Conservation (phyloP, 805 yeast genomes). For the Starmera dryadoides region DNA sequence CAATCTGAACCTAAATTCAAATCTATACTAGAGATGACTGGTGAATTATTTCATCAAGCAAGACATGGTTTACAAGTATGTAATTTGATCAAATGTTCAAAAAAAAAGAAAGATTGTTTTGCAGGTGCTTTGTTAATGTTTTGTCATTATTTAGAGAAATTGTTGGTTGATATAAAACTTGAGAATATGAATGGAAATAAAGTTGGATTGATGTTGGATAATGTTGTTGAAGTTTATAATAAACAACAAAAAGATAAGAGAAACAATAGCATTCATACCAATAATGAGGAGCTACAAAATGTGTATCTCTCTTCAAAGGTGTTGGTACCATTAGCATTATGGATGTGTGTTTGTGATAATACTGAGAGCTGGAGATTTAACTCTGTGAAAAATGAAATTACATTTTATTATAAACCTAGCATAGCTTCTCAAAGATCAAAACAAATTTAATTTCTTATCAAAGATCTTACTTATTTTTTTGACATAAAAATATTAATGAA, state of each 20-base stretch:
- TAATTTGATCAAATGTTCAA: constrained; percentile 17
- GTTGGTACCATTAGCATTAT: neutral
- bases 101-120: constrained; percentile 6
- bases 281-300: too few relatives aligned
- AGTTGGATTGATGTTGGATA: neutral
- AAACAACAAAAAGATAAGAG: neutral
- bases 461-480: too few relatives aligned
- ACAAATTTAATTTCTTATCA: too few relatives aligned
- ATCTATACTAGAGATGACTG: constrained; percentile 8
- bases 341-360: neutral
- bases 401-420: neutral
- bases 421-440: too few relatives aligned
- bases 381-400: neutral
- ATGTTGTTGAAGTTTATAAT: neutral
- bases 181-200: neutral
- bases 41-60: constrained; percentile 19
- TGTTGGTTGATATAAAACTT: neutral
- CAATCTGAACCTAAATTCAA: constrained; percentile 5
- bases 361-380: neutral
- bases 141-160: neutral
- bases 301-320: neutral
- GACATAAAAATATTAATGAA: too few relatives aligned
- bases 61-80: constrained; percentile 16
- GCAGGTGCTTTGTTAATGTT: neutral
- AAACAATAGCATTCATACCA: too few relatives aligned